Conservation (phyloP, 805 yeast genomes). For the Torulaspora microellipsoides region DNA sequence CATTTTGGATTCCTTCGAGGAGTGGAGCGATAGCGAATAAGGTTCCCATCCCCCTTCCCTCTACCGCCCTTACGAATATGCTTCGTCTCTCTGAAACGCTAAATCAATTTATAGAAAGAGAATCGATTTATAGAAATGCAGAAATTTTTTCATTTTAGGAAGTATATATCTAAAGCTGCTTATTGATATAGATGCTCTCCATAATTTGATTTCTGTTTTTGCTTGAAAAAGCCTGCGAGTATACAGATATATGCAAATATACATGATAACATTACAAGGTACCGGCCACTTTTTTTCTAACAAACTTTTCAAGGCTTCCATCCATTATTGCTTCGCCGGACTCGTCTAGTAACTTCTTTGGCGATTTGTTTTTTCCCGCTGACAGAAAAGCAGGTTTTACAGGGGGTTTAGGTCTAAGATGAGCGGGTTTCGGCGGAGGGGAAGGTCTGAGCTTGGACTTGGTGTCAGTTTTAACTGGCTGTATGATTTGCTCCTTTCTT, state of each 20-base stretch:
- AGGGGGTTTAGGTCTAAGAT: conserved; percentile 27
- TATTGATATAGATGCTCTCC: too few species aligned
- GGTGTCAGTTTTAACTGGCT: too few species aligned
- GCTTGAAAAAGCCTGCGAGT: too few species aligned
- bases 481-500: too few species aligned
- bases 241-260: too few species aligned
- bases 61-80: too few species aligned
- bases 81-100: too few species aligned
- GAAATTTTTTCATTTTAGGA: neutral
- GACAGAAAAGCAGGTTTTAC: conserved; percentile 52
- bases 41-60: too few species aligned
- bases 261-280: conserved; percentile 37
- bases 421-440: conserved; percentile 58
- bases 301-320: conserved; percentile 49
- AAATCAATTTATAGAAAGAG: too few species aligned
- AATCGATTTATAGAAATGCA: too few species aligned
- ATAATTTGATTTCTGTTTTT: too few species aligned
- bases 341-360: neutral
- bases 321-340: conserved; percentile 37
- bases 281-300: conserved; percentile 56
- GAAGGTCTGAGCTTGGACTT: conserved; percentile 17
- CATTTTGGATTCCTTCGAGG: conserved; percentile 73
- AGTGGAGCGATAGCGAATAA: conserved; percentile 44
- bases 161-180: neutral
- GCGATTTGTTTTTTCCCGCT: conserved; percentile 10